Evolutionary conservation across 306 rosid species (phyloP), one percentile per base, ranked within the genome.

Genomic region (Ammopiptanthus mongolicus): DNA sequence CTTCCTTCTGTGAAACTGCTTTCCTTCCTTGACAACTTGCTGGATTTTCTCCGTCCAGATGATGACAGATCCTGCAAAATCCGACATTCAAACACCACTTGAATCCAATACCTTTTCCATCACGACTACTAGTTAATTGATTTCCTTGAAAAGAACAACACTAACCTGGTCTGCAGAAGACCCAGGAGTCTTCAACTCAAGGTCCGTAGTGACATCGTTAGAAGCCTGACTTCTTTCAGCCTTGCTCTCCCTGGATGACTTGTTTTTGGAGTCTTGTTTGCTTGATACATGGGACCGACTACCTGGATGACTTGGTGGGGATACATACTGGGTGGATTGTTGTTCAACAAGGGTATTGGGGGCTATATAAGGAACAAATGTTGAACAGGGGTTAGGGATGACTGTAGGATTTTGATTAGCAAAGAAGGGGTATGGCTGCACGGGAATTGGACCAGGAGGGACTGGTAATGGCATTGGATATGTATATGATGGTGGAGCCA

Each of bases 101-200:
- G 36, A 81, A 71, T 73, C 47, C 69, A 65, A 31, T 50, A 21
- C 11, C 34, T 33, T 4, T 72, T 58, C 9, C 65, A 8, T 74
- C 60, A 59, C 8, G 25, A 36, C 51, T 61, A 53, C 65, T 44
- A 68, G 66, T 56, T 75, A 65, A 18, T 29, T 39, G 10, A 51
- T 23, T 51, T 65, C 52, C 29, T 12, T 18, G 13, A 4, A 4
- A 51, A 42, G 56, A 65, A 67, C 25, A 63, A 61, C 42, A 25
- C 88, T 51, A 48, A 91, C 98, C 97, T 87, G 93, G 69, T 93
- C 93, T 59, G 89, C 72, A 12, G 89, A 67, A 44, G 87, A 91
- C 7, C 97, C 96, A 14, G 97, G 92, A 62, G 91, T 93, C 83
- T 90, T 92, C 87, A 92, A 74, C 83, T 90, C 94, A 58, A 89